Evolutionary conservation across 345 rosid species (phyloP).

Genomic region (Anastatica hierochuntica): DNA sequence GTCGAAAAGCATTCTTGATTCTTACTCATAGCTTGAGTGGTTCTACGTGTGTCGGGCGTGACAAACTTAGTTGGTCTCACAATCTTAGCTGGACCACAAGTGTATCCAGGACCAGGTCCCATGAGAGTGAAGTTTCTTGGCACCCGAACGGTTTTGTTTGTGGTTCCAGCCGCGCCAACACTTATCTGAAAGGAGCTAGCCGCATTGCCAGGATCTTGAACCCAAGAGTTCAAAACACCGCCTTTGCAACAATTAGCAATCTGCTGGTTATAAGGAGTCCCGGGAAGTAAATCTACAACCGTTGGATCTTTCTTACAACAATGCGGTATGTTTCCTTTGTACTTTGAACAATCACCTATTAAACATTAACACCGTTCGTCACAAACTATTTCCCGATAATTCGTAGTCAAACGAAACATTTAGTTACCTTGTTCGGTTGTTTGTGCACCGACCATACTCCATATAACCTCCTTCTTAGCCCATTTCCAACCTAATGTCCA

Average conservation of each 20-base stretch:
- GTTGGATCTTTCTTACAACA: constrained; percentile 82
- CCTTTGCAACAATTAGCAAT: constrained; percentile 91
- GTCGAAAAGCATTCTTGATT: background rate
- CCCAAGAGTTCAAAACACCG: constrained; percentile 80
- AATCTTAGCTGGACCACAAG: constrained; percentile 72
- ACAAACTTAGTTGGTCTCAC: constrained; percentile 55
- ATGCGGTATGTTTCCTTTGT: constrained; percentile 66
- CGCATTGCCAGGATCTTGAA: constrained; percentile 62
- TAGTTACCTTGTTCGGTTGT: constrained; percentile 67
- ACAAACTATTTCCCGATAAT: background rate
- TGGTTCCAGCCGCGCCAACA: constrained; percentile 81
- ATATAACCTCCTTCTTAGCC: constrained; percentile 84
- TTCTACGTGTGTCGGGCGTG: constrained; percentile 59
- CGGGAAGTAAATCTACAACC: constrained; percentile 76
- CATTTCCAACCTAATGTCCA: constrained; percentile 93
- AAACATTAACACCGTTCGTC: background rate
- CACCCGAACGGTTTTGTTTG: constrained; percentile 58
- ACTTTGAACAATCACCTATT: constrained; percentile 67
- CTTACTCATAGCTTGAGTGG: constrained; percentile 85
- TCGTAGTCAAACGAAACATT: background rate
- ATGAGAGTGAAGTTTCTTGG: constrained; percentile 73
- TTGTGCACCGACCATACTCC: constrained; percentile 76
- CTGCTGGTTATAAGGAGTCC: constrained; percentile 79
- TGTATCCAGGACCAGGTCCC: constrained; percentile 93
- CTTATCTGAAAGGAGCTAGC: constrained; percentile 71